Evolutionary conservation across 192 early-diverging fungal species (phyloP).

Genomic region (Coemansia sp.): DNA sequence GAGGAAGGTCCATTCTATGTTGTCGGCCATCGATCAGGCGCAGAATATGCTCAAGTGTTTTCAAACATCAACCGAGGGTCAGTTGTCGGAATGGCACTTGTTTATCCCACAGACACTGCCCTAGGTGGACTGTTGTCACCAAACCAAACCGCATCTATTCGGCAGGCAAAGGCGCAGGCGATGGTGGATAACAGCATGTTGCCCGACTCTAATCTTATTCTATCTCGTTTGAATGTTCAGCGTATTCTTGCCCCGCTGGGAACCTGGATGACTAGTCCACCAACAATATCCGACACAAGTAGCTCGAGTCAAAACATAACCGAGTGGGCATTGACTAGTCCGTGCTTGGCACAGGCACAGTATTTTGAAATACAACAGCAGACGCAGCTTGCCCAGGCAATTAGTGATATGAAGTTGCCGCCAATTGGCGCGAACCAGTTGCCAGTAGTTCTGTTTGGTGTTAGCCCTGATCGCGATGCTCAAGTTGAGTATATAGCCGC

Average conservation of each 20-base stretch:
- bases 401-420: conserved; percentile 1
- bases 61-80: conserved; percentile 9
- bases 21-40: conserved; percentile 40
- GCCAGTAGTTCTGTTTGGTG: conserved; percentile 28
- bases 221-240: conserved; percentile 15
- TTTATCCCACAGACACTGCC: conserved; percentile 30
- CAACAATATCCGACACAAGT: conserved; percentile 5
- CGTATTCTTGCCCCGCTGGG: conserved; percentile 31
- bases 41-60: conserved; percentile 37
- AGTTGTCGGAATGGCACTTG: conserved; percentile 34
- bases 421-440: background rate
- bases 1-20: conserved; percentile 42
- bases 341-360: conserved; percentile 35
- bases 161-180: background rate
- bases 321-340: conserved; percentile 28
- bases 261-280: conserved; percentile 11
- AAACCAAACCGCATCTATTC: background rate
- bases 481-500: conserved; percentile 5
- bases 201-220: conserved; percentile 5
- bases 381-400: background rate
- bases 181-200: conserved; percentile 10
- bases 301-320: conserved; percentile 9
- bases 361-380: conserved; percentile 27
- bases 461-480: background rate
- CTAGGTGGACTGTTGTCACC: conserved; percentile 15